Conservation (phyloP, 2,329 filamentous ascomycete genomes). For the Xylaria polymorpha region DNA sequence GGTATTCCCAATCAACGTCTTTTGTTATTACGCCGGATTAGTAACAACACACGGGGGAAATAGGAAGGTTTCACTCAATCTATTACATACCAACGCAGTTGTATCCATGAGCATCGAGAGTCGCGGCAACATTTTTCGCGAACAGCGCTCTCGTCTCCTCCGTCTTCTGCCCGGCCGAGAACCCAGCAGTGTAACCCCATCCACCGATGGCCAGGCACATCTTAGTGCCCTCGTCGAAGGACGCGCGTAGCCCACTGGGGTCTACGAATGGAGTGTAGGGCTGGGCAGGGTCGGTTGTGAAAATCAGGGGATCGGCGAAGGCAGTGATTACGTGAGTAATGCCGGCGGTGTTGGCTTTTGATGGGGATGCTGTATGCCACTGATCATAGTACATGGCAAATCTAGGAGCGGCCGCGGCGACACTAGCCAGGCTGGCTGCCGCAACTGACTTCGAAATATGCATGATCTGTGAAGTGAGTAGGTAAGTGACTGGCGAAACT, state of each 20-base stretch:
- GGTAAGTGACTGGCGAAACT: background rate
- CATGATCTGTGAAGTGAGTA: conserved; percentile 33
- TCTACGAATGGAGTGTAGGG: conserved; percentile 45
- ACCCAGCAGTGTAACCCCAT: conserved; percentile 77
- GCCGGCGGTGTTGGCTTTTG: conserved; percentile 39
- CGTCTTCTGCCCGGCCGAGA: conserved; percentile 66
- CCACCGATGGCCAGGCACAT: conserved; percentile 79
- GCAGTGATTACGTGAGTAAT: conserved; percentile 50
- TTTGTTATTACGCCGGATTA: conserved; percentile 8
- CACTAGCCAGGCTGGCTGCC: conserved; percentile 32
- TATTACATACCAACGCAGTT: conserved; percentile 71
- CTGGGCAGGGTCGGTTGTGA: conserved; percentile 43
- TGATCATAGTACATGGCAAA: conserved; percentile 48
- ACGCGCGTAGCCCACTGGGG: conserved; percentile 53
- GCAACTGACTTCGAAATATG: conserved; percentile 39
- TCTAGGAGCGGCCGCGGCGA: conserved; percentile 39
- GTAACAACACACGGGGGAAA: background rate
- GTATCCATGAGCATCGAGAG: conserved; percentile 71
- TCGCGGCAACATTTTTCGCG: conserved; percentile 71
- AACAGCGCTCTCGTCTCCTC: conserved; percentile 65
- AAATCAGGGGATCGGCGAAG: conserved; percentile 47
- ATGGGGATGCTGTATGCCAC: conserved; percentile 43
- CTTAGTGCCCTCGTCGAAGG: conserved; percentile 66
- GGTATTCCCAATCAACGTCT: conserved; percentile 75
- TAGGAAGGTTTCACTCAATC: background rate